Evolutionary conservation across 1,139 yeast species (phyloP), one percentile per base, ranked within the genome.

Genomic region (Candida pseudocylindracea): DNA sequence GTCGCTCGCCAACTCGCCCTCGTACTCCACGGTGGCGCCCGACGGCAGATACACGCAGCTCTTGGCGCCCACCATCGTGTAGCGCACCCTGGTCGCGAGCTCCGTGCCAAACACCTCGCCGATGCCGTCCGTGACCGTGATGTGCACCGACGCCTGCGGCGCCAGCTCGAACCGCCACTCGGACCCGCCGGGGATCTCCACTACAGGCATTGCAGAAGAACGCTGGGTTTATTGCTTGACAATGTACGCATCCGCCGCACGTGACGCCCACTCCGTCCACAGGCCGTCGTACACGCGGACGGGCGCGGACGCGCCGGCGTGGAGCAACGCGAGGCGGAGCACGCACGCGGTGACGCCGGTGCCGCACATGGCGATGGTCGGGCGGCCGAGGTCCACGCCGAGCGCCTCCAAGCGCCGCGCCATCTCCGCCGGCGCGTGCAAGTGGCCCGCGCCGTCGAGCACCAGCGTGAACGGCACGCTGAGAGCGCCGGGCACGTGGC

Each of bases 91-190:
- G 28, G 61, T 55, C 2, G 95, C 80, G 27, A 88, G 61, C 47
- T 88, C 98, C 2, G 95, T 81, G 20, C 98, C 98, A 52, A 78
- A 81, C 12, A 85, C 64, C 51, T 88, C 98, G 2, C 80, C 94
- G 2, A 73, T 62, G 2, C 98, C 98, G 7, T 58, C 54, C 3
- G 53, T 39, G 28, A 76, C 62, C 40, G 61, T 70, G 28, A 81
- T 45, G n/a, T 59, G 59, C 32, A 83, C 45, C 28, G 59, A 58
- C 7, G 70, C 56, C 33, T 64, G 71, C 38, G 63, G 57, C 1
- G 71, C 73, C 2, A 80, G 68, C 45, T 81, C 93, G 37, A 81
- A 64, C 37, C 93, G 59, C 94, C 94, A 85, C 53, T 83, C 94
- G n/a, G 66, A 54, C 13, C 58, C 55, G 3, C 60, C 53, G 0